Conservation (phyloP, 1,284 basidiomycete genomes). For the Boletus subluridellus region DNA sequence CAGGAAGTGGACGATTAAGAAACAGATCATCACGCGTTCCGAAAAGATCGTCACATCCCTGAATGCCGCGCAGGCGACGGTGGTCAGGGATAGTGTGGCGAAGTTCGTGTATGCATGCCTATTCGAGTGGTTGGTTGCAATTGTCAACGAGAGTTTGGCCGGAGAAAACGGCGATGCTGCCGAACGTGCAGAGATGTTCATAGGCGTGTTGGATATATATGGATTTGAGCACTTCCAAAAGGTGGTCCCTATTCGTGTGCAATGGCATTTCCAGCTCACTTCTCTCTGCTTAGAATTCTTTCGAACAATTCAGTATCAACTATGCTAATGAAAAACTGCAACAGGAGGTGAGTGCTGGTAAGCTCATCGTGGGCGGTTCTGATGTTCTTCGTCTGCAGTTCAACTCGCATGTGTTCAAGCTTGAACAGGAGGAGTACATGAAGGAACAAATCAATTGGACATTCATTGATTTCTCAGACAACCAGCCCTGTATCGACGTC, state of each 20-base stretch:
- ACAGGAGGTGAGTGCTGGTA: constrained; percentile 69
- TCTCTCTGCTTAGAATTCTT: constrained; percentile 69
- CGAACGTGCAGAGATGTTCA: constrained; percentile 91
- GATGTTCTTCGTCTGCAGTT: constrained; percentile 53
- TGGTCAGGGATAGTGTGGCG: constrained; percentile 93
- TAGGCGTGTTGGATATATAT: constrained; percentile 96
- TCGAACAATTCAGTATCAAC: constrained; percentile 99
- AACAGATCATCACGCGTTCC: constrained; percentile 90
- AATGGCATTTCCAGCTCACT: background rate
- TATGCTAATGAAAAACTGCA: constrained; percentile 99
- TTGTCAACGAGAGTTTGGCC: constrained; percentile 93
- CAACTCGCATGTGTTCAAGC: constrained; percentile 98
- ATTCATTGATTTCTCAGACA: constrained; percentile 99
- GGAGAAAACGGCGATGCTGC: constrained; percentile 88
- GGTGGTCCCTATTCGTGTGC: constrained; percentile 37
- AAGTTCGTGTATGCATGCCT: constrained; percentile 99
- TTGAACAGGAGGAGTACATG: constrained; percentile 99
- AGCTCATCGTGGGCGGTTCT: constrained; percentile 6
- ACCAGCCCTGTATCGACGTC: constrained; percentile 97
- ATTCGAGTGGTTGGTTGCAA: constrained; percentile 98
- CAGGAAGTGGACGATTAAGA: constrained; percentile 99
- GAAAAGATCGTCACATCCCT: constrained; percentile 94
- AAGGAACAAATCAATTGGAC: constrained; percentile 99
- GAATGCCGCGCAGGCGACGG: constrained; percentile 87
- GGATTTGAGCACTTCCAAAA: constrained; percentile 98